Base-by-base conservation (phyloP, 257 asterid genomes). In the Verbena officinalis region DNA sequence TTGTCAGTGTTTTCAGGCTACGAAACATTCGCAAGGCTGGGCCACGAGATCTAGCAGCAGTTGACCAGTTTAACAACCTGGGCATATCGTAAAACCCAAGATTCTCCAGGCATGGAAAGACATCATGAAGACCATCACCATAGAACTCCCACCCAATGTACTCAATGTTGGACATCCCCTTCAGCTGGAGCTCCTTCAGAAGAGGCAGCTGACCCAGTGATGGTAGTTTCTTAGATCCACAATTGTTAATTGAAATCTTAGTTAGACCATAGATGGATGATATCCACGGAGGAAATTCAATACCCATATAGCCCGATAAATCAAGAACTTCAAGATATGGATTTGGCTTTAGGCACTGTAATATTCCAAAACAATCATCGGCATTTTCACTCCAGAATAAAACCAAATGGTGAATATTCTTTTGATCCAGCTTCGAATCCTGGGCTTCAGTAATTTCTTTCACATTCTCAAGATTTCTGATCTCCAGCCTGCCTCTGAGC, bases 11-110 rank as follows among this genome's bases (percentile, higher is more conserved):
- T 65, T 54, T 39, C 39, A 65, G 70, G 49, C 58, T 49, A 7
- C 11, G 42, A 15, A 65, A 65, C 43, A 6, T 9, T 7, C 10
- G 43, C 43, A 6, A 5, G 12, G 12, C 43, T 38, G 43, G 10
- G 43, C 12, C 36, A 30, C 36, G 3, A 30, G 36, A 7, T 3
- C 36, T 30, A 7, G n/a, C n/a, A n/a, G 66, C 48, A 34, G 22
- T 27, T 39, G 39, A 51, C 70, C 62, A 64, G 9, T 0, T 5
- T 2, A 0, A n/a, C 62, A 64, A 36, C n/a, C 0, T 38, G 30
- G 70, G 70, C 61, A 64, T 39, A 31, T 67, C 72, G 44, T 30
- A 67, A 45, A 67, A 57, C 27, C 22, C 64, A 55, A 67, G 72
- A 42, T 55, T 36, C 43, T 55, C 62, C 8, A 67, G 64, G 8